Evolutionary conservation across 2,329 filamentous ascomycete species (phyloP).

Genomic region (Pleurostoma richardsiae): DNA sequence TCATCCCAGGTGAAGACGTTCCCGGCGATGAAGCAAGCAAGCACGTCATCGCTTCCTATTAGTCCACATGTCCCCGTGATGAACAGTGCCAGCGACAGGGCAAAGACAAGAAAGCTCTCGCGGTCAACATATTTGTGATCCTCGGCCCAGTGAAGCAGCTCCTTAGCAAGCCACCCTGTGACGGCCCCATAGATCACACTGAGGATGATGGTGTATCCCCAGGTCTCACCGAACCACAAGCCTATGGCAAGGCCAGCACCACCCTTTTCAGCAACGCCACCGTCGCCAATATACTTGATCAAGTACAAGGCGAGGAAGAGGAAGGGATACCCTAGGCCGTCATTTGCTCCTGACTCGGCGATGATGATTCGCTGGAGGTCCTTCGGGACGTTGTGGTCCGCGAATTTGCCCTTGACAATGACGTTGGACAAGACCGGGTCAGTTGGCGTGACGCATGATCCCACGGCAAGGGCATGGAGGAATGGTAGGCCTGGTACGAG

Average conservation of each 20-base stretch:
- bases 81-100: constrained; percentile 79
- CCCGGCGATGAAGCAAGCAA: constrained; percentile 89
- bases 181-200: constrained; percentile 72
- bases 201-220: constrained; percentile 76
- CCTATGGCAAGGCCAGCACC: constrained; percentile 65
- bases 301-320: constrained; percentile 80
- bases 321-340: constrained; percentile 85
- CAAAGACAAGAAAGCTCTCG: constrained; percentile 84
- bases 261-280: constrained; percentile 47
- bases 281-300: constrained; percentile 66
- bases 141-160: constrained; percentile 79
- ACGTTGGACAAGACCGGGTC: constrained; percentile 84
- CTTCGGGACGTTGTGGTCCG: constrained; percentile 82
- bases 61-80: constrained; percentile 83
- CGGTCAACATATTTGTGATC: constrained; percentile 76
- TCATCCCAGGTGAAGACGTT: constrained; percentile 92
- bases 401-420: constrained; percentile 91
- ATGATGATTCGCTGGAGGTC: constrained; percentile 76
- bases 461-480: constrained; percentile 74
- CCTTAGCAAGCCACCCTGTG: constrained; percentile 78
- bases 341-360: constrained; percentile 82
- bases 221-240: constrained; percentile 80
- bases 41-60: constrained; percentile 82
- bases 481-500: constrained; percentile 68
- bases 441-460: constrained; percentile 85